These are phyloP conservation scores for Massarina eburnea DNA, from an alignment of 2,329 filamentous ascomycete species.

Conservation along the genomic window DNA sequence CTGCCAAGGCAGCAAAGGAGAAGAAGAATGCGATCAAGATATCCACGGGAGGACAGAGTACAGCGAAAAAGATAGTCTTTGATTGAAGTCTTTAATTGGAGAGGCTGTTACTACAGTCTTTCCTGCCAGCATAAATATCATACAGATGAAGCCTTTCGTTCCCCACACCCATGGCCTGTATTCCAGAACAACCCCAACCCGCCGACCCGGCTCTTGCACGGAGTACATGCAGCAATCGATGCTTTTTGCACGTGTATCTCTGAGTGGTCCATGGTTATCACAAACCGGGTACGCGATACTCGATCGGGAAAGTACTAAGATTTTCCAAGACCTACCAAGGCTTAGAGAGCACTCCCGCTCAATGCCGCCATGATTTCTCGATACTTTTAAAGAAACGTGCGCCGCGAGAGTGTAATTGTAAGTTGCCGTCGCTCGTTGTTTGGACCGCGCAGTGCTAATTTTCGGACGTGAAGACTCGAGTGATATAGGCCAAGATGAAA, in stretches of 20 bases:
- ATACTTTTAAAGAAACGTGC: background rate
- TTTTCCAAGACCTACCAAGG: constrained; percentile 13
- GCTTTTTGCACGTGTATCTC: constrained; percentile 24
- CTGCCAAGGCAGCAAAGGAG: constrained; percentile 62
- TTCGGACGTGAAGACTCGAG: constrained; percentile 6
- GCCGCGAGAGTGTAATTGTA: background rate
- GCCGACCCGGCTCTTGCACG: constrained; percentile 2
- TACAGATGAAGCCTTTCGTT: background rate
- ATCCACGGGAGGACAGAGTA: constrained; percentile 54
- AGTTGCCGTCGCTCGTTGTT: background rate
- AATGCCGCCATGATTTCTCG: too few species aligned
- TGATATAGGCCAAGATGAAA: constrained; percentile 23
- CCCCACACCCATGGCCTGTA: background rate
- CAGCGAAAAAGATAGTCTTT: constrained; percentile 61
- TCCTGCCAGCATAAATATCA: background rate
- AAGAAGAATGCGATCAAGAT: constrained; percentile 49
- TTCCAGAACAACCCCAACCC: background rate
- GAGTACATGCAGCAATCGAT: background rate
- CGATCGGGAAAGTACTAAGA: constrained; percentile 24
- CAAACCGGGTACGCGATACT: constrained; percentile 10
- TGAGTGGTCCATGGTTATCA: constrained; percentile 33
- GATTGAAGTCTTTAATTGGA: too few species aligned
- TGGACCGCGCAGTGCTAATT: background rate
- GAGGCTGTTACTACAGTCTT: too few species aligned
- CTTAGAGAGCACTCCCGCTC: background rate